phyloP scores from a whole-genome alignment of 176 grass and related monocot genomes.

The Poa annua region DNA sequence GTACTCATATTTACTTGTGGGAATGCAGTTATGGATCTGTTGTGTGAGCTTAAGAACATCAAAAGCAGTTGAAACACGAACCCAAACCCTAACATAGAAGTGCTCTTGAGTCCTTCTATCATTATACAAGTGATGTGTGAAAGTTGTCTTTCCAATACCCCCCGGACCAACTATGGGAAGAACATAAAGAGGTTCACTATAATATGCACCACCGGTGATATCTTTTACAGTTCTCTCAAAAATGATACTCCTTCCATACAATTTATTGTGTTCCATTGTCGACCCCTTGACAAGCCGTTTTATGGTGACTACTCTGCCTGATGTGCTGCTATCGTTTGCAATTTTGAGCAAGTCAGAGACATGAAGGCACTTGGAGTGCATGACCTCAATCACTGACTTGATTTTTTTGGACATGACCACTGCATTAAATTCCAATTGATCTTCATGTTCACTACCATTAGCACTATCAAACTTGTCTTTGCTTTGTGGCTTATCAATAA shows the following conservation, averaged over 20 bases:
- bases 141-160: conserved; percentile 30
- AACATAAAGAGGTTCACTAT: background rate
- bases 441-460: background rate
- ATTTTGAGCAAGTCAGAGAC: conserved; percentile 14
- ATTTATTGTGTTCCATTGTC: background rate
- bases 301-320: background rate
- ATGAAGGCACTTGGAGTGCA: background rate
- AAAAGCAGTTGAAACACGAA: conserved; percentile 25
- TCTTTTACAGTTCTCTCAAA: conserved; percentile 22
- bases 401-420: conserved; percentile 32
- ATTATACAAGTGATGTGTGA: conserved; percentile 7
- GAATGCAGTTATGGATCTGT: background rate
- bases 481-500: background rate
- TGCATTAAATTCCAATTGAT: conserved; percentile 3
- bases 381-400: background rate
- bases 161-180: conserved; percentile 7
- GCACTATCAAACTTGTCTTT: background rate
- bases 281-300: background rate
- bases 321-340: background rate
- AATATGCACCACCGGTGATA: background rate
- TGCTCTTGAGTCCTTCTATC: conserved; percentile 1
- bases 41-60: conserved; percentile 16
- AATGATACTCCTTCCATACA: conserved; percentile 21
- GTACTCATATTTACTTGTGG: background rate
- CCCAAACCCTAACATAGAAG: conserved; percentile 13